These are phyloP conservation scores for Suaeda aralocaspica DNA, from an alignment of 148 eudicot genomes.

Conservation along the genomic window DNA sequence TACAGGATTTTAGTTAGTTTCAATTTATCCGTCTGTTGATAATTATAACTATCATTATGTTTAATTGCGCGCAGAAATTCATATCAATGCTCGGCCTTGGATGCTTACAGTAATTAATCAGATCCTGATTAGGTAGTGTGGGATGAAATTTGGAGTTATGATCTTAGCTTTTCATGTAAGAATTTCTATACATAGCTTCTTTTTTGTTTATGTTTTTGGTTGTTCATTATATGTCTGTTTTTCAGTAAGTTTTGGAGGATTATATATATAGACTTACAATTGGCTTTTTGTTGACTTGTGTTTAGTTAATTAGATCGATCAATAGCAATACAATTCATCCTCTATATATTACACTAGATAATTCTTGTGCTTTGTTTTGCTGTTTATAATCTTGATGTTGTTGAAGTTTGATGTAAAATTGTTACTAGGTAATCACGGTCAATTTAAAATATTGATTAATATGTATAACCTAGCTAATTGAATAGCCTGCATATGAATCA, in stretches of 20 bases:
- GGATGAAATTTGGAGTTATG: not conserved
- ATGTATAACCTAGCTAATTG: too few relatives aligned
- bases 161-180: too few relatives aligned
- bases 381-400: not conserved
- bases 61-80: slow-evolving; percentile 35
- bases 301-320: too few relatives aligned
- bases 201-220: not conserved
- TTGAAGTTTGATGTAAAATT: not conserved
- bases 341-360: too few relatives aligned
- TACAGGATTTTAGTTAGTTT: not conserved
- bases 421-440: too few relatives aligned
- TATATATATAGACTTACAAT: too few relatives aligned
- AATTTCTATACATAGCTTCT: not conserved
- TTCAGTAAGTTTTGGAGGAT: not conserved
- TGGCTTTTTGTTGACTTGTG: too few relatives aligned
- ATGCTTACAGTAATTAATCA: slow-evolving; percentile 15
- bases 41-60: not conserved
- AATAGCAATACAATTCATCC: too few relatives aligned
- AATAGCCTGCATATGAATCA: too few relatives aligned
- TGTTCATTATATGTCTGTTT: not conserved
- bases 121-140: slow-evolving; percentile 9
- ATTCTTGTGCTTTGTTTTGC: not conserved
- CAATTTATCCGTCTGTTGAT: too few relatives aligned
- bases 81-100: slow-evolving; percentile 27
- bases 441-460: too few relatives aligned